Percentiles rank a stretch among this genome's conserved stretches.
phyloP scores from a whole-genome alignment of 2,329 filamentous ascomycete genomes.

The Fusarium beomiforme region DNA sequence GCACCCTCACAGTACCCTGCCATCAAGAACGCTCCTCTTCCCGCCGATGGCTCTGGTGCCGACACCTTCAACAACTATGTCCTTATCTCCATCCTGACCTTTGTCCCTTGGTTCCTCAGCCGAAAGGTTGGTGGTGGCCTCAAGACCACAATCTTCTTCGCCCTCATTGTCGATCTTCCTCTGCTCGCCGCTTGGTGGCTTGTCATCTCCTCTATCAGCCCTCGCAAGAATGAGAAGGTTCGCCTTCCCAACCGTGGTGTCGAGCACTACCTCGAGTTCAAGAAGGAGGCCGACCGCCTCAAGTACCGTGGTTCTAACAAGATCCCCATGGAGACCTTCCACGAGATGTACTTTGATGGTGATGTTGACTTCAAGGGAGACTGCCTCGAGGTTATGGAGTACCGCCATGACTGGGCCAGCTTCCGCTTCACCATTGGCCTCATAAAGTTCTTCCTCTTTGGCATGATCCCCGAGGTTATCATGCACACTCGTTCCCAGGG shows the following conservation, averaged over 20 bases:
- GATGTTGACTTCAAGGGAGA: constrained; percentile 97
- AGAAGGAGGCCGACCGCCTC: constrained; percentile 66
- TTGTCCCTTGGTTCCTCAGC: constrained; percentile 81
- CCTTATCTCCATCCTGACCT: constrained; percentile 74
- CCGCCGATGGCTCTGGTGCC: constrained; percentile 84
- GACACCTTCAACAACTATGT: constrained; percentile 88
- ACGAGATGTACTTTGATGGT: constrained; percentile 97
- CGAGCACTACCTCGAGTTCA: constrained; percentile 90
- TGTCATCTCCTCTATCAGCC: constrained; percentile 80
- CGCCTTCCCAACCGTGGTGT: constrained; percentile 85
- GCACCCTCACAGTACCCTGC: constrained; percentile 57
- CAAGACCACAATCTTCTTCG: constrained; percentile 90
- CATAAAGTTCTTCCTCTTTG: constrained; percentile 88
- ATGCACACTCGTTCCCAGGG: constrained; percentile 92
- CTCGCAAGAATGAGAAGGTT: constrained; percentile 93
- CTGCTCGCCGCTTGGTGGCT: constrained; percentile 87
- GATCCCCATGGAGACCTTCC: constrained; percentile 92
- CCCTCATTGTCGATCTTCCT: constrained; percentile 79
- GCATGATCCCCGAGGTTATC: constrained; percentile 89
- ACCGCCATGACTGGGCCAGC: constrained; percentile 96
- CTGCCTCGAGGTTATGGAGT: constrained; percentile 87
- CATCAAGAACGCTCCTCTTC: constrained; percentile 94
- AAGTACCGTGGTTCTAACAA: constrained; percentile 83
- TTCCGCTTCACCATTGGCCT: constrained; percentile 89
- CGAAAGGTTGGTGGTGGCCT: constrained; percentile 89